These are phyloP conservation scores for Flaveria brownii DNA, from an alignment of 129 eudicot genomes.

Conservation along the genomic window DNA sequence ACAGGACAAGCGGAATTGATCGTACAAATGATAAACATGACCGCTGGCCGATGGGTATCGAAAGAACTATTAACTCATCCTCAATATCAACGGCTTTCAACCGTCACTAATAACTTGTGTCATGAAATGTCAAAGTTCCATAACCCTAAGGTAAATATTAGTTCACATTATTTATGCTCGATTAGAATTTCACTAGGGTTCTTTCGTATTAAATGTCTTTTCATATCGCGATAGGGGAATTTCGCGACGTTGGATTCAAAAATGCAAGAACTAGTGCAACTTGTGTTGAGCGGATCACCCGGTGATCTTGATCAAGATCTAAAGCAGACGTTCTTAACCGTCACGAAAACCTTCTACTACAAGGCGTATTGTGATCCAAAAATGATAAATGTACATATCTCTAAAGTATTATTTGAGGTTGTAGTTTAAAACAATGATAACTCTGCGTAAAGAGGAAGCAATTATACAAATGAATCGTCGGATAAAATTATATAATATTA, in stretches of 20 bases:
- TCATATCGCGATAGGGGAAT: conserved; percentile 1
- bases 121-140: conserved; percentile 42
- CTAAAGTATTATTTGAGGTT: conserved; percentile 65
- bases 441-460: no score
- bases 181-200: not conserved
- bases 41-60: conserved; percentile 39
- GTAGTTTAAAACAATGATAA: conserved; percentile 30
- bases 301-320: conserved; percentile 44
- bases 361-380: conserved; percentile 44
- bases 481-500: no score
- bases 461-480: no score
- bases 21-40: conserved; percentile 50
- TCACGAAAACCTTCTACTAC: conserved; percentile 69
- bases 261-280: conserved; percentile 66
- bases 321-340: conserved; percentile 55
- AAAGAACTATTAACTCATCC: conserved; percentile 43
- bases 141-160: conserved; percentile 37
- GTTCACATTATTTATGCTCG: not conserved
- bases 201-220: not conserved
- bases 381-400: conserved; percentile 56
- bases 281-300: conserved; percentile 44
- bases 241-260: conserved; percentile 36
- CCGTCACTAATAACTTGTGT: conserved; percentile 55
- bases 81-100: conserved; percentile 44
- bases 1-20: conserved; percentile 60